Evolutionary conservation across 495 filamentous ascomycete species (phyloP), one percentile per base, ranked within the genome.

Genomic region (Wilcoxina mikolae): DNA sequence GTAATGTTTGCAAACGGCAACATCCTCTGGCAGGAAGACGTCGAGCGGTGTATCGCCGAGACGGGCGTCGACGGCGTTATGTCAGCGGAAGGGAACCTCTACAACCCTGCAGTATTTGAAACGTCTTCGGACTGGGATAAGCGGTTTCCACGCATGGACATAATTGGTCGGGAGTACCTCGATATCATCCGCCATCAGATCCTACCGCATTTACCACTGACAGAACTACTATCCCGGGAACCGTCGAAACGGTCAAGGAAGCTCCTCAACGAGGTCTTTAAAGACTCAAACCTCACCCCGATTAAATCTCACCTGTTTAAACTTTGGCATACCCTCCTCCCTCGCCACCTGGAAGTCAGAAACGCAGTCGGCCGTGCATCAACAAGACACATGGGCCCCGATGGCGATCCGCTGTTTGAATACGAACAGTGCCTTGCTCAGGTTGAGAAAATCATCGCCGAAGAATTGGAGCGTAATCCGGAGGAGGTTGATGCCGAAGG

Each of bases 1-100:
- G 91, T 99, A 7, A 78, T 99, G 7, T 94, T 99, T 65, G 89
- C 91, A 12, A 99, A 99, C 65, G 91, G 91, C 15, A 96, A 96
- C 61, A 83, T 94, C 29, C 74, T 99, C 55, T 80, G 81, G 67
- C 74, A 84, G 53, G 83, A 76, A 1, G 93, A 96, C 66, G 70
- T 96, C n/a, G 75, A 79, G 29, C 66, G 66, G 28, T 99, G 91
- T 62, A 69, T 96, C 12, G 75, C 78, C 55, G 82, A 72, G n/a
- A 98, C 91, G 0, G 87, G 87, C 12, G 90, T 81, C 1, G 91
- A 98, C 68, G 91, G 76, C 12, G 82, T 98, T 28, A 96, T 98
- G 91, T 87, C 80, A 57, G 91, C 91, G 1, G 91, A 98, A 62
- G 90, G 87, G 1, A 94, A 94, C 61, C 75, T 98, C 1, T 85